Evolutionary conservation across 23 red algal species (phyloP).

Genomic region (Agarophyton chilense): DNA sequence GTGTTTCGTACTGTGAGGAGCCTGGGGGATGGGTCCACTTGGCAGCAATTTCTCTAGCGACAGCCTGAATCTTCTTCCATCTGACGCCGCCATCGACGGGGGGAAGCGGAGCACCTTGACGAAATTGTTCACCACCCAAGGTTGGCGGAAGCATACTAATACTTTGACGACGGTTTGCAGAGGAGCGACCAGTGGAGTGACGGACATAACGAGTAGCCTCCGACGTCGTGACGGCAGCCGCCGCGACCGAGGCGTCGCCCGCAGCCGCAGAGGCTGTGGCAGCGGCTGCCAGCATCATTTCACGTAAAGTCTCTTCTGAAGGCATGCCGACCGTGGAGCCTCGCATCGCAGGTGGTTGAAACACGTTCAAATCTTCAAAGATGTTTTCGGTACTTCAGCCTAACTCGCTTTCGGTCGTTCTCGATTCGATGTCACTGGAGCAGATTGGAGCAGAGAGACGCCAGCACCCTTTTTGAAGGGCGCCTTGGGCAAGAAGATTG

Average conservation of each 20-base stretch:
- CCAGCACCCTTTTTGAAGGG: too few relatives aligned
- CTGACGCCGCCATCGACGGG: conserved; percentile 24
- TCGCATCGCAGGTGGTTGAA: conserved; percentile 19
- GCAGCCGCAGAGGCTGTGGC: conserved; percentile 52
- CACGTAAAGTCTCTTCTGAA: conserved; percentile 35
- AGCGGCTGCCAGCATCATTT: conserved; percentile 48
- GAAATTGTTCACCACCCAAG: conserved; percentile 25
- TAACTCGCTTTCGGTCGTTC: too few relatives aligned
- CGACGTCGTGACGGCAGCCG: conserved; percentile 1
- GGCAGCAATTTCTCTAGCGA: conserved; percentile 33
- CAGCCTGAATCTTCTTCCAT: conserved; percentile 43
- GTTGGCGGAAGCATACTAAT: conserved; percentile 30
- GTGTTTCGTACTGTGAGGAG: conserved; percentile 44
- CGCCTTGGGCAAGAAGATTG: too few relatives aligned
- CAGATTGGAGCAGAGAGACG: too few relatives aligned
- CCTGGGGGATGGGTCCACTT: conserved; percentile 48
- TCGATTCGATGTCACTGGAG: too few relatives aligned
- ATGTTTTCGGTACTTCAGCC: too few relatives aligned
- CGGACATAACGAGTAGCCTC: conserved; percentile 11
- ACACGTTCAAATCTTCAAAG: too few relatives aligned
- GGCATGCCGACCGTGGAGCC: not conserved
- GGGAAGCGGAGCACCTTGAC: conserved; percentile 29
- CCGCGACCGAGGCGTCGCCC: conserved; percentile 11
- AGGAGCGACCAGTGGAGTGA: conserved; percentile 18
- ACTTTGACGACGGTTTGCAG: conserved; percentile 15